Evolutionary conservation across 768 basidiomycete species (phyloP), one percentile per base, ranked within the genome.

Genomic region (Suillus americanus): DNA sequence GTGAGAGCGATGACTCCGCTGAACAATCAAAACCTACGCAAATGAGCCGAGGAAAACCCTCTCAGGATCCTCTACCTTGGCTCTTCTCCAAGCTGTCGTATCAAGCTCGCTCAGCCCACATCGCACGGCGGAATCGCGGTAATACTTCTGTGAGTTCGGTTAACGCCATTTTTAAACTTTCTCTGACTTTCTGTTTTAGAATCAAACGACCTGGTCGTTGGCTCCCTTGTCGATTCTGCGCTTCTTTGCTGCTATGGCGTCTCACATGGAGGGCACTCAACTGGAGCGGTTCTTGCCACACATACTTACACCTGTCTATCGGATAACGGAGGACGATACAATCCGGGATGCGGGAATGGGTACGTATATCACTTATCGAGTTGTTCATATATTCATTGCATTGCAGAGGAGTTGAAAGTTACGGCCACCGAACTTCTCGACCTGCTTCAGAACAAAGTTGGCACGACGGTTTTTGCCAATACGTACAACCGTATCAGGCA

Each of bases 31-130:
- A 48, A 23, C 12, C 23, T 6, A 62, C 57, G 43, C 50, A 43
- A 13, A 57, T 7, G n/a, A 62, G n/a, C 59, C 53, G 30, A 54
- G 33, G 20, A 50, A 57, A n/a, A 30, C 37, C 12, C 28, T 25
- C 62, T 16, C 56, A 69, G 20, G 82, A 89, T 68, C 89, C 89
- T 0, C 79, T 98, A 2, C 86, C 92, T 0, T 99, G 97, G 95
- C 77, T 99, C 40, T 98, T 99, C 81, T 95, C 95, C 28, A 92
- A 92, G 72, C 79, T 99, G 23, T 98, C 97, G 0, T 96, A 92
- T 75, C 91, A 95, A 72, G 85, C 89, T 12, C 86, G 87, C 40
- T 89, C 90, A 6, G 89, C 90, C 5, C 86, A 91, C 70, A 89
- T 93, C 63, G 82, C 83, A 7, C 84, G 91, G 57, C 80, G 89